Conservation (phyloP, 768 basidiomycete genomes). For the Cantharellus cinnabarinus region DNA sequence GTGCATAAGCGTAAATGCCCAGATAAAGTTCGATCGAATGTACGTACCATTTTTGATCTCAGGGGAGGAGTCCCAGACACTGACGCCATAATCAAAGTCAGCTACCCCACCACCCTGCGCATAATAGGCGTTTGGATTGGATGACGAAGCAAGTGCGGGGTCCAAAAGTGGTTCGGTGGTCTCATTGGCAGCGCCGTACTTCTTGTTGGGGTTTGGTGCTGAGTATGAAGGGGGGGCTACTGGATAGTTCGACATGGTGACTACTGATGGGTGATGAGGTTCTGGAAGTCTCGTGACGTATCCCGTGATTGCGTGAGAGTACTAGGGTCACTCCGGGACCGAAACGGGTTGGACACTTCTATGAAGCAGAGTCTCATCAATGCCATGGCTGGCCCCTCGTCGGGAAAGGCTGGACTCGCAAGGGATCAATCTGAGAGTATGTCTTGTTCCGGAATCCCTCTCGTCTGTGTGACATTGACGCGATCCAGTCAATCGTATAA, state of each 20-base stretch:
- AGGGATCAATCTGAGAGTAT: not conserved
- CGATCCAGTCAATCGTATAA: constrained; percentile 65
- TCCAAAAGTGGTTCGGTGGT: not conserved
- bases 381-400: not conserved
- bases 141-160: not conserved
- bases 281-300: not conserved
- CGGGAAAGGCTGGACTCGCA: not conserved
- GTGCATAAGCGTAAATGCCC: constrained; percentile 10
- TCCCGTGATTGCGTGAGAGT: not conserved
- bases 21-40: not conserved
- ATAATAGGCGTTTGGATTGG: constrained; percentile 29
- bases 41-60: constrained; percentile 44
- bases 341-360: not conserved
- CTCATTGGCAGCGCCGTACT: not conserved
- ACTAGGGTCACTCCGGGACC: not conserved
- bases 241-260: not conserved
- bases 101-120: constrained; percentile 63
- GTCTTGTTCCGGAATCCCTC: not conserved
- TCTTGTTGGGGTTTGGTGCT: not conserved
- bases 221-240: not conserved
- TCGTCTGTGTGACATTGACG: constrained; percentile 13
- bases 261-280: not conserved
- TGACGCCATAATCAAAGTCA: constrained; percentile 88
- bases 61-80: constrained; percentile 52
- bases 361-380: not conserved